Percentiles rank a stretch among this genome's conserved stretches.
Conservation (phyloP, 2,329 filamentous ascomycete species). For the Neopestalotiopsis clavispora region DNA sequence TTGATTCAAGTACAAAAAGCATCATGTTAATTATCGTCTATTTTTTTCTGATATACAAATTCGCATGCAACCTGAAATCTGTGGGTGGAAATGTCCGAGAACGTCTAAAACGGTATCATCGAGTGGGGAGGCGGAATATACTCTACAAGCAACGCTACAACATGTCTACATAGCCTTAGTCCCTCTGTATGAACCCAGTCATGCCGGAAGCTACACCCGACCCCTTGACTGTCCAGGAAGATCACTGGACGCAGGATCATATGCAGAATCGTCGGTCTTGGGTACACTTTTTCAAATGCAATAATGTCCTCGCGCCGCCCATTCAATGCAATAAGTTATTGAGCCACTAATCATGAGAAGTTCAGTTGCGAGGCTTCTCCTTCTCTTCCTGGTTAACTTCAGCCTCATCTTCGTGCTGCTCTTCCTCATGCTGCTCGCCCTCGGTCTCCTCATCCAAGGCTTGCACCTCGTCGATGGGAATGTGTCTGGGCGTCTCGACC, state of each 20-base stretch:
- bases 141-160: conserved; percentile 21
- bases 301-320: neutral
- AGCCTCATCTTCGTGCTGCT: conserved; percentile 36
- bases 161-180: neutral
- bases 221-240: neutral
- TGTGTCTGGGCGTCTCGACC: conserved; percentile 38
- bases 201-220: neutral
- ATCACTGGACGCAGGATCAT: neutral
- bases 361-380: conserved; percentile 25
- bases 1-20: neutral
- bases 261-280: neutral
- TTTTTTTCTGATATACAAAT: conserved; percentile 2
- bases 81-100: conserved; percentile 6
- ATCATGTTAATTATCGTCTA: conserved; percentile 7
- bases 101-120: conserved; percentile 21
- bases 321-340: conserved; percentile 23
- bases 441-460: conserved; percentile 56
- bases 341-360: neutral
- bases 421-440: conserved; percentile 41
- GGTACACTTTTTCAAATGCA: conserved; percentile 4
- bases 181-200: neutral
- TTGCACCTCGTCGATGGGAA: conserved; percentile 55
- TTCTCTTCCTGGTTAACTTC: conserved; percentile 28
- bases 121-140: conserved; percentile 29
- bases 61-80: conserved; percentile 20